Evolutionary conservation across 345 rosid genomes (phyloP).

Genomic region (Lepidium sativum): DNA sequence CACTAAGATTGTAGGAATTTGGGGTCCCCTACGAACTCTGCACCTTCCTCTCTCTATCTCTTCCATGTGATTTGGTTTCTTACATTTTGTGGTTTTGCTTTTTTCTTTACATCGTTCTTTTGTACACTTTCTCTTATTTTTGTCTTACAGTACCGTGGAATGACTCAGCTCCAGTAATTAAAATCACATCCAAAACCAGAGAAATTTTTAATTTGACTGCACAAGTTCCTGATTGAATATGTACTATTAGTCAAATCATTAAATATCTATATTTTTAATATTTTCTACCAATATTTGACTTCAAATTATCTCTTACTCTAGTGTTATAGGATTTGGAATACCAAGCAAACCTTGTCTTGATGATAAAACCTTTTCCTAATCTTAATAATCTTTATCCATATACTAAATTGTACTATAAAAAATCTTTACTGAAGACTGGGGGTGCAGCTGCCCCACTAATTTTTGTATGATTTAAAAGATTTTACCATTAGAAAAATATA

Average conservation of each 20-base stretch:
- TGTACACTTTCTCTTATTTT: conserved; percentile 9
- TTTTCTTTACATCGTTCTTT: conserved; percentile 6
- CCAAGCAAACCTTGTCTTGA: too few species aligned
- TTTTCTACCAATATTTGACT: too few species aligned
- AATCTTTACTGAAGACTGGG: too few species aligned
- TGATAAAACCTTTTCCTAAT: too few species aligned
- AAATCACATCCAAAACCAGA: not conserved
- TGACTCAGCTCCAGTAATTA: not conserved
- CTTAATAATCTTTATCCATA: not conserved
- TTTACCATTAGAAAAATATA: too few species aligned
- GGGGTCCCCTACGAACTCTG: conserved; percentile 15
- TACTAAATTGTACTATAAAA: not conserved
- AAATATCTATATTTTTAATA: not conserved
- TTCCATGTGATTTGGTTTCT: conserved; percentile 22
- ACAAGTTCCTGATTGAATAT: not conserved
- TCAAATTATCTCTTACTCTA: too few species aligned
- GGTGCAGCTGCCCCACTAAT: too few species aligned
- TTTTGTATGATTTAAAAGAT: too few species aligned
- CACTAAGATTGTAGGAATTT: conserved; percentile 7
- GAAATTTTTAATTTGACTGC: not conserved
- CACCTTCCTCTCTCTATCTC: not conserved
- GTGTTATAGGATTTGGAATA: too few species aligned
- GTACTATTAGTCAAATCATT: not conserved
- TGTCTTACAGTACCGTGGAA: not conserved
- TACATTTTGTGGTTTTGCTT: conserved; percentile 14